These are phyloP conservation scores for Zygosaccharomyces rouxii DNA, from an alignment of 805 yeast species.

Conservation along the genomic window DNA sequence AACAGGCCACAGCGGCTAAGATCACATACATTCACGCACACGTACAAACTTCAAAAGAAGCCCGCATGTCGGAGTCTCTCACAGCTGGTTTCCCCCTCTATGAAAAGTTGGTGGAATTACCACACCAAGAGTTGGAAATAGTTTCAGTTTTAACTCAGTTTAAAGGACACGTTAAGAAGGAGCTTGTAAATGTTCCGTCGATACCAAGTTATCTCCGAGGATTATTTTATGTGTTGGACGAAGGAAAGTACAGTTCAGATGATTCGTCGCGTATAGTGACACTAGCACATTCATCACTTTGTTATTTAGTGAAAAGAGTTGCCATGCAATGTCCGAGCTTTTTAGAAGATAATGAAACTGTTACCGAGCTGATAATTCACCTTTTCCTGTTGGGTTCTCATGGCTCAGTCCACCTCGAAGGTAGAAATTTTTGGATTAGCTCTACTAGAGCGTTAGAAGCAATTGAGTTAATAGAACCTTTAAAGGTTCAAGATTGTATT, in stretches of 20 bases:
- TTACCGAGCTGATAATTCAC: constrained; percentile 14
- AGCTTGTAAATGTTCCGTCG: constrained; percentile 24
- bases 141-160: constrained; percentile 23
- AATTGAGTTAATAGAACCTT: constrained; percentile 27
- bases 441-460: constrained; percentile 33
- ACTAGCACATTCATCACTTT: constrained; percentile 40
- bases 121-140: constrained; percentile 11
- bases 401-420: constrained; percentile 13
- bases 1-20: constrained; percentile 5
- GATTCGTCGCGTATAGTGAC: constrained; percentile 9
- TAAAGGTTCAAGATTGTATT: constrained; percentile 9
- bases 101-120: constrained; percentile 10
- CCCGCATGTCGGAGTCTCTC: constrained; percentile 10
- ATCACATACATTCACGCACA: background rate
- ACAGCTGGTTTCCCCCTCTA: constrained; percentile 11
- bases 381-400: constrained; percentile 9
- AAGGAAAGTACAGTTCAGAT: constrained; percentile 1
- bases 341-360: constrained; percentile 11
- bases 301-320: constrained; percentile 43
- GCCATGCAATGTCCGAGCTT: constrained; percentile 36
- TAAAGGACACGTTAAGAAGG: constrained; percentile 37
- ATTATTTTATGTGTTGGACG: constrained; percentile 16
- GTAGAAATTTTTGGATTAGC: constrained; percentile 29
- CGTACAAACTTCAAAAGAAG: background rate
- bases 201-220: constrained; percentile 27